Percentiles rank a stretch among this genome's conserved stretches.
phyloP scores from a whole-genome alignment of 2,329 filamentous ascomycete genomes.

The Colletotrichum chrysophilum region DNA sequence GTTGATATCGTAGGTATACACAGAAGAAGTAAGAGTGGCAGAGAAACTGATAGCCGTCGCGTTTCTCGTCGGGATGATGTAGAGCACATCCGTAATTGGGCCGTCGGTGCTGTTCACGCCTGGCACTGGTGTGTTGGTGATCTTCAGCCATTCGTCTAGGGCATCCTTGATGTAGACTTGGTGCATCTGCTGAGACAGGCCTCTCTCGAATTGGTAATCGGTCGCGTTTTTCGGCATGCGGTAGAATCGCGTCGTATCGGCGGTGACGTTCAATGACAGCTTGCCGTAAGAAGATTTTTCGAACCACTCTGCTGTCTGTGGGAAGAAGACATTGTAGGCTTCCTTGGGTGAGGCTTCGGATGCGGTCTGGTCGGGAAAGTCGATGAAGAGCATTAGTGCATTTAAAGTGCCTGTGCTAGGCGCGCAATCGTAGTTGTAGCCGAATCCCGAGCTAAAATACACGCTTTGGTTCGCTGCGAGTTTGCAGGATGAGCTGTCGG shows the following conservation, averaged over 20 bases:
- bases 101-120: slow-evolving; percentile 6
- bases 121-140: slow-evolving; percentile 9
- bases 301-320: slow-evolving; percentile 9
- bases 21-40: slow-evolving; percentile 28
- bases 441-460: slow-evolving; percentile 34
- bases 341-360: slow-evolving; percentile 16
- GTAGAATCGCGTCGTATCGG: slow-evolving; percentile 27
- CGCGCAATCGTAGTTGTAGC: slow-evolving; percentile 31
- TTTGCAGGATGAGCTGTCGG: slow-evolving; percentile 17
- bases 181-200: slow-evolving; percentile 28
- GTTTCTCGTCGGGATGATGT: slow-evolving; percentile 30
- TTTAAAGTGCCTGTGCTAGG: slow-evolving; percentile 33
- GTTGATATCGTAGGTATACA: slow-evolving; percentile 26
- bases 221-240: slow-evolving; percentile 28
- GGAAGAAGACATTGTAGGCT: neutral
- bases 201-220: slow-evolving; percentile 31
- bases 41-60: slow-evolving; percentile 31
- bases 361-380: slow-evolving; percentile 32
- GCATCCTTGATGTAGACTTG: slow-evolving; percentile 34
- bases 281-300: slow-evolving; percentile 10
- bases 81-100: slow-evolving; percentile 30
- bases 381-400: slow-evolving; percentile 41
- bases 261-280: slow-evolving; percentile 26
- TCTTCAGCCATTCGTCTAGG: slow-evolving; percentile 25
- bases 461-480: slow-evolving; percentile 28